Base-by-base conservation (phyloP, 2,329 filamentous ascomycete genomes). In the Allantophomopsis cytisporea region DNA sequence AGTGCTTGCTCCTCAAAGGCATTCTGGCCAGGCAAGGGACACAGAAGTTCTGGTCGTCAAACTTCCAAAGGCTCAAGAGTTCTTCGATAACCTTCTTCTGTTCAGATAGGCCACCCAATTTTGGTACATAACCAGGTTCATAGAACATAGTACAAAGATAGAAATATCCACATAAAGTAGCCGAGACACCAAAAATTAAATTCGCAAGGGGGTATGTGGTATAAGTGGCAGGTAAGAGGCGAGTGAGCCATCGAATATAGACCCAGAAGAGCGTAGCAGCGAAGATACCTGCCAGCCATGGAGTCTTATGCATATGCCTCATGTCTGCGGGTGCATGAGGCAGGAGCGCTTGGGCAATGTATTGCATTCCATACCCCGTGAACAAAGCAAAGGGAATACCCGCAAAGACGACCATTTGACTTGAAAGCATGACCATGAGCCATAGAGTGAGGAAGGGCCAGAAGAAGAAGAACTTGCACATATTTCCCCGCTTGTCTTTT, bases 1-100 rank as follows among this genome's bases (percentile, higher is more conserved):
- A 98, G 62, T 98, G 91, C 66, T 96, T 98, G 64, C 88, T 94
- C 48, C 91, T 76, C 44, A 98, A 63, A 3, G 91, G 91, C 48
- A 83, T 89, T 39, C 89, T 76, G 50, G 94, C 84, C 88, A 96
- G 94, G 64, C 91, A 98, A 36, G 76, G 76, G 20, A 93, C 80
- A 59, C 91, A 98, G 54, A 96, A 98, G 57, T 94, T 89, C 44
- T 80, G 69, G 55, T 95, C 89, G 54, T 98, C 88, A 57, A 89
- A 98, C 53, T 86, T 91, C 77, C 86, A 91, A 47, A 78, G 58
- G 42, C 76, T 72, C 45, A 98, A 72, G 7, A 98, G 71, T 48
- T 94, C 84, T 47, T 93, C 83, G 49, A 98, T 94, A 42, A 83
- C 79, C 32, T 80, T 78, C 58, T 89, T 87, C 59, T 95, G 89